Evolutionary conservation across 1,284 basidiomycete species (phyloP).

Genomic region (Termitomyces sp.): DNA sequence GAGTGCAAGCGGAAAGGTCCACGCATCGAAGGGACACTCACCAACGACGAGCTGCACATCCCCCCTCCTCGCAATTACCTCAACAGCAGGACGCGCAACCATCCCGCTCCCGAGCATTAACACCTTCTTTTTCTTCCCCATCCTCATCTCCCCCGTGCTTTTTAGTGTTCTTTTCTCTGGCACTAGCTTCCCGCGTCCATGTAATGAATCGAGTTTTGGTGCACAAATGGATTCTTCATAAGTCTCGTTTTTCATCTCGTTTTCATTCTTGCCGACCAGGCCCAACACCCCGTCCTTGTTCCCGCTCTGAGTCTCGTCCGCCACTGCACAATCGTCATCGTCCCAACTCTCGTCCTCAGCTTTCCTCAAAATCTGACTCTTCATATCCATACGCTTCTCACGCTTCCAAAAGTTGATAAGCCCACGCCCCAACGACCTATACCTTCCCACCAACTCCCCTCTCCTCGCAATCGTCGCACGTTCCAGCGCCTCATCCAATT

Average conservation of each 20-base stretch:
- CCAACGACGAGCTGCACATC: conserved; percentile 74
- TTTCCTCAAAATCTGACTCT: no score
- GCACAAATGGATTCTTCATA: no score
- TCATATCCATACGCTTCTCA: background rate
- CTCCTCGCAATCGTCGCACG: conserved; percentile 66
- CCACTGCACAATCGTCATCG: background rate
- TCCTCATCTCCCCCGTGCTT: conserved; percentile 1
- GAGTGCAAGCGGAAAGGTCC: background rate
- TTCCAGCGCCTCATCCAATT: conserved; percentile 43
- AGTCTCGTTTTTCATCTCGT: background rate
- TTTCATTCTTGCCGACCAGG: background rate
- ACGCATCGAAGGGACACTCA: conserved; percentile 33
- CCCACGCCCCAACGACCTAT: conserved; percentile 55
- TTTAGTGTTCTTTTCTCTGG: background rate
- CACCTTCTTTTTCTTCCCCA: conserved; percentile 56
- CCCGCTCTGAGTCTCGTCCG: background rate
- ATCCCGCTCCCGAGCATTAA: conserved; percentile 88
- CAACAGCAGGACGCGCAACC: conserved; percentile 83
- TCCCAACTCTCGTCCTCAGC: background rate
- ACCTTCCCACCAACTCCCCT: conserved; percentile 50
- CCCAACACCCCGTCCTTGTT: background rate
- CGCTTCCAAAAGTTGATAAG: conserved; percentile 36
- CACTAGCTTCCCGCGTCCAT: no score
- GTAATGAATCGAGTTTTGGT: no score
- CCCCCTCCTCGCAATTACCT: conserved; percentile 53